Conservation (phyloP, 2,329 filamentous ascomycete genomes). For the Neoascochyta sp. region DNA sequence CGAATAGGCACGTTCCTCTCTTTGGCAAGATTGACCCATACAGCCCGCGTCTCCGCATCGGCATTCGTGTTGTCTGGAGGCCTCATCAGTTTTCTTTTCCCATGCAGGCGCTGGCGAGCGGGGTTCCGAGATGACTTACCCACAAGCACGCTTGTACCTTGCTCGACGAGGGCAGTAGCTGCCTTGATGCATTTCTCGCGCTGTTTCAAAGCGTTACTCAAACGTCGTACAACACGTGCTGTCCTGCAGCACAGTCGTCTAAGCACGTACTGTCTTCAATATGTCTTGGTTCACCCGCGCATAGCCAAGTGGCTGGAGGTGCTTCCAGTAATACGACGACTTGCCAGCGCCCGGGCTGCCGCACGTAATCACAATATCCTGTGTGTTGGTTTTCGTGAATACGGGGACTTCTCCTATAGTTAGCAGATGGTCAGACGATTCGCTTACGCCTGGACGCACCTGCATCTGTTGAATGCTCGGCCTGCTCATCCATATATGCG, state of each 20-base stretch:
- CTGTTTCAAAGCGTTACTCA: slow-evolving; percentile 43
- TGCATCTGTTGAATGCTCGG: slow-evolving; percentile 28
- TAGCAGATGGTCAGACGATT: slow-evolving; percentile 13
- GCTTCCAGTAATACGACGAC: slow-evolving; percentile 80
- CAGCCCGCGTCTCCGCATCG: slow-evolving; percentile 68
- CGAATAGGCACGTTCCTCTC: slow-evolving; percentile 71
- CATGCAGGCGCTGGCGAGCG: too few species aligned
- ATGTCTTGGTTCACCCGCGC: slow-evolving; percentile 85
- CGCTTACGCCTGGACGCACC: slow-evolving; percentile 24
- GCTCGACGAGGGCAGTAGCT: slow-evolving; percentile 62
- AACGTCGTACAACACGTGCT: slow-evolving; percentile 26
- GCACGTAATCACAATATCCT: slow-evolving; percentile 80
- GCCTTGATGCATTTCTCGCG: slow-evolving; percentile 66
- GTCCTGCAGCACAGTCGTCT: slow-evolving; percentile 3
- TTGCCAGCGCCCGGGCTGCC: slow-evolving; percentile 89
- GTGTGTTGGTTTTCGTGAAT: slow-evolving; percentile 58
- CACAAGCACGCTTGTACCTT: slow-evolving; percentile 68
- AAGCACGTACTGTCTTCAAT: slow-evolving; percentile 62
- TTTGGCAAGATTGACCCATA: slow-evolving; percentile 73
- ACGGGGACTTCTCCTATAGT: slow-evolving; percentile 24
- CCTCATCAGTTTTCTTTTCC: too few species aligned
- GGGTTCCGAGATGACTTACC: slow-evolving; percentile 54
- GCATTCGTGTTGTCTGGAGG: slow-evolving; percentile 89
- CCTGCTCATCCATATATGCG: slow-evolving; percentile 25
- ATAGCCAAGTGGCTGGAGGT: slow-evolving; percentile 75